Evolutionary conservation across 768 basidiomycete genomes (phyloP).

Genomic region (Xanthoconium stramineum): DNA sequence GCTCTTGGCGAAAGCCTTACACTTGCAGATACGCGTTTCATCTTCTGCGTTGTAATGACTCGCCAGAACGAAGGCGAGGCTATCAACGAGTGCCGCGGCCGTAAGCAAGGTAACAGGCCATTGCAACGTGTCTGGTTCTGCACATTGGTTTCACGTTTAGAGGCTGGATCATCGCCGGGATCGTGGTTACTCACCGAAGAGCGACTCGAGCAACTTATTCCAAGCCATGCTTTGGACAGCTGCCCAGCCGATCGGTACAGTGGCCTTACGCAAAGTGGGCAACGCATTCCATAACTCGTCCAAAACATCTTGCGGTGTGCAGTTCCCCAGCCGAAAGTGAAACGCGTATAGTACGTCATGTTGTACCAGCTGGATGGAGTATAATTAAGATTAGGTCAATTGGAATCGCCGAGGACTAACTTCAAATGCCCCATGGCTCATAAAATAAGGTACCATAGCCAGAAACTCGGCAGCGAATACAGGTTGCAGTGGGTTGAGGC

Average conservation of each 20-base stretch:
- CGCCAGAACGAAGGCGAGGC: slow-evolving; percentile 38
- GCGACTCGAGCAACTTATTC: slow-evolving; percentile 44
- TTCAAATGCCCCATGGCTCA: slow-evolving; percentile 53
- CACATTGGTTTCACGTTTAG: not conserved
- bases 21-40: slow-evolving; percentile 10
- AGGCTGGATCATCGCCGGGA: not conserved
- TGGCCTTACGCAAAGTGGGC: slow-evolving; percentile 45
- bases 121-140: slow-evolving; percentile 53
- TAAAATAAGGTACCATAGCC: slow-evolving; percentile 43
- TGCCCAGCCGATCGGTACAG: slow-evolving; percentile 43
- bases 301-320: slow-evolving; percentile 48
- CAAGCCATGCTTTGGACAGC: slow-evolving; percentile 46
- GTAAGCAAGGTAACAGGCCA: slow-evolving; percentile 56
- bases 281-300: slow-evolving; percentile 58
- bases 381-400: not conserved
- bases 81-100: slow-evolving; percentile 47
- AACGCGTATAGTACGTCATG: slow-evolving; percentile 51
- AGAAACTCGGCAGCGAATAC: slow-evolving; percentile 52
- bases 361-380: slow-evolving; percentile 44
- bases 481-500: slow-evolving; percentile 51
- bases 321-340: slow-evolving; percentile 48
- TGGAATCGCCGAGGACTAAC: slow-evolving; percentile 27
- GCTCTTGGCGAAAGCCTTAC: not conserved
- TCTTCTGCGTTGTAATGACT: slow-evolving; percentile 34
- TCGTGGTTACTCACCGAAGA: slow-evolving; percentile 31